Conservation (phyloP, 768 basidiomycete species). For the Lentinus brumalis region DNA sequence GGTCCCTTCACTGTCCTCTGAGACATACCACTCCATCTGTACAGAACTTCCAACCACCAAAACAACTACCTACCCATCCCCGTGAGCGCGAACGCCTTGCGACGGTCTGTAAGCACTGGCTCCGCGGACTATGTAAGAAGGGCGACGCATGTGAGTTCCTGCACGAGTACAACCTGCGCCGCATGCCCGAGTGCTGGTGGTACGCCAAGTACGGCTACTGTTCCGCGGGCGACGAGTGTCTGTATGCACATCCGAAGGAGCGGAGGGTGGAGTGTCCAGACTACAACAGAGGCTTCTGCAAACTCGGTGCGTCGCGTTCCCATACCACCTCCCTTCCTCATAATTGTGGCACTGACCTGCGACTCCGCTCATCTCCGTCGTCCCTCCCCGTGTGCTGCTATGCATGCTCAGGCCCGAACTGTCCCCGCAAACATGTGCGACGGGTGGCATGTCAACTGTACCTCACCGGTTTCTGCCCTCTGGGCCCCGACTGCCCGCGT, state of each 20-base stretch:
- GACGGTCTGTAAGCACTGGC: conserved; percentile 99
- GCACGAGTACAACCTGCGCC: conserved; percentile 96
- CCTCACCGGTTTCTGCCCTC: conserved; percentile 89
- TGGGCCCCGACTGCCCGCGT: conserved; percentile 83
- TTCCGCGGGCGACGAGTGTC: conserved; percentile 93
- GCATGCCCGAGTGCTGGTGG: conserved; percentile 99
- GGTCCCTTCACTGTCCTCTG: conserved; percentile 87
- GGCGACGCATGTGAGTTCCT: conserved; percentile 97
- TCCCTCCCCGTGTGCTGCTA: no score
- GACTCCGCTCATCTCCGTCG: background rate
- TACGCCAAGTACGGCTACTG: conserved; percentile 98
- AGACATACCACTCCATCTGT: conserved; percentile 89
- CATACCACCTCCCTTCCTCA: background rate
- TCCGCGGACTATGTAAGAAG: conserved; percentile 97
- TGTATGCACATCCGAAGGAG: conserved; percentile 95
- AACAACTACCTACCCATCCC: conserved; percentile 79
- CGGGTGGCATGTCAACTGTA: conserved; percentile 90
- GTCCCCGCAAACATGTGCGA: conserved; percentile 91
- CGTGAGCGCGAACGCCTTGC: conserved; percentile 80
- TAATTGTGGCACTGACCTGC: background rate
- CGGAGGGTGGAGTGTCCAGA: conserved; percentile 92
- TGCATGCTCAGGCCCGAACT: conserved; percentile 60
- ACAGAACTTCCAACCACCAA: conserved; percentile 88
- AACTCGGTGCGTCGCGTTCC: conserved; percentile 64
- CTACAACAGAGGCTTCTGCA: conserved; percentile 95